Evolutionary conservation across 305 asterid species (phyloP).

Genomic region (Salvia sclarea): DNA sequence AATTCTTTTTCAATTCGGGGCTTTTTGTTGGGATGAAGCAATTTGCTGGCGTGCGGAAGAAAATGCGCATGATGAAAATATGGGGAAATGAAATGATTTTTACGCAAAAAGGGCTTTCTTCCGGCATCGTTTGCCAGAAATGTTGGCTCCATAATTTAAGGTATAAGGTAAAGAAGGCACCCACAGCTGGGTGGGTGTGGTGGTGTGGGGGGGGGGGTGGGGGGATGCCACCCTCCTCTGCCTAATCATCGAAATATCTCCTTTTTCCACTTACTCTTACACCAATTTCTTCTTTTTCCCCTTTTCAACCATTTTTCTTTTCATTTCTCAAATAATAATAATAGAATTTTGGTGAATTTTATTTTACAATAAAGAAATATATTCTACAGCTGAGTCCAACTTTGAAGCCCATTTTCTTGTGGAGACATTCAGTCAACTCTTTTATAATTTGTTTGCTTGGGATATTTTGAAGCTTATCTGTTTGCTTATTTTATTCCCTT

Average conservation of each 20-base stretch:
- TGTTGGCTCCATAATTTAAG: slow-evolving; percentile 31
- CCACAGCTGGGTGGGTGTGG: slow-evolving; percentile 17
- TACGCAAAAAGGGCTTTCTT: too few relatives aligned
- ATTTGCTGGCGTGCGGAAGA: not conserved
- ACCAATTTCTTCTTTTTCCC: too few relatives aligned
- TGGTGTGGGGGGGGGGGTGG: too few relatives aligned
- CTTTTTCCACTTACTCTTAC: not conserved
- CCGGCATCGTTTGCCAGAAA: slow-evolving; percentile 17
- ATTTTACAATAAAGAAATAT: too few relatives aligned
- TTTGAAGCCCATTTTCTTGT: slow-evolving; percentile 10
- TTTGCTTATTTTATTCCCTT: not conserved
- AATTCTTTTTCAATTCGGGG: too few relatives aligned
- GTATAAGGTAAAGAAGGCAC: slow-evolving; percentile 26
- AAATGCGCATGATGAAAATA: slow-evolving; percentile 1
- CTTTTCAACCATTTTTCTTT: too few relatives aligned
- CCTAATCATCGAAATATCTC: slow-evolving; percentile 24
- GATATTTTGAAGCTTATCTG: slow-evolving; percentile 26
- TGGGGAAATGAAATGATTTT: not conserved
- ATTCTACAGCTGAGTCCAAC: slow-evolving; percentile 2
- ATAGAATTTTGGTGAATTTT: too few relatives aligned
- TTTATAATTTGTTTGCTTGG: slow-evolving; percentile 10
- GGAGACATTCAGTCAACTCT: slow-evolving; percentile 26
- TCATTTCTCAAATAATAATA: not conserved
- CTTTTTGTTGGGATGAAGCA: too few relatives aligned
- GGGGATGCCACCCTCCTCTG: too few relatives aligned